phyloP scores from a whole-genome alignment of 1,284 basidiomycete genomes.

The Cutaneotrichosporon cavernicola region DNA sequence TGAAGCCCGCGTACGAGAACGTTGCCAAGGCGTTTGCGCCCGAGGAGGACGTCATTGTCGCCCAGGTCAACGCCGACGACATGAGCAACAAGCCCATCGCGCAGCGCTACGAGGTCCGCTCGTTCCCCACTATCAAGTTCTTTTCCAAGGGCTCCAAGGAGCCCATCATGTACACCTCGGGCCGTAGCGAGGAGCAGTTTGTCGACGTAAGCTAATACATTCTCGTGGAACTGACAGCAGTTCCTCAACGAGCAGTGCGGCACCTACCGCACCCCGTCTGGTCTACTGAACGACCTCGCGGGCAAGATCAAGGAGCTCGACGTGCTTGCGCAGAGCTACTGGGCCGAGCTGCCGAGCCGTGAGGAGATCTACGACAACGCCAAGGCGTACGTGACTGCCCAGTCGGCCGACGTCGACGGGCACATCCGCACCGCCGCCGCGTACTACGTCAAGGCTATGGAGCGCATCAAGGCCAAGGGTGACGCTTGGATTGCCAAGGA shows the following conservation, averaged over 20 bases:
- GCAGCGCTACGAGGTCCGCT: conserved; percentile 67
- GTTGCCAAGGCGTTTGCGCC: conserved; percentile 75
- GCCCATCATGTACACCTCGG: conserved; percentile 61
- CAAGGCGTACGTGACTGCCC: conserved; percentile 42
- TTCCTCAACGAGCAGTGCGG: conserved; percentile 81
- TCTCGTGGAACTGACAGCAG: conserved; percentile 20
- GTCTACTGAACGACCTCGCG: conserved; percentile 76
- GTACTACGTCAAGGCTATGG: conserved; percentile 89
- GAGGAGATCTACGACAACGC: conserved; percentile 63
- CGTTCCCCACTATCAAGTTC: conserved; percentile 91
- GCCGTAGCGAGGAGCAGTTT: conserved; percentile 54
- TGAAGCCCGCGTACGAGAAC: conserved; percentile 85
- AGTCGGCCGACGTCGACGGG: conserved; percentile 30
- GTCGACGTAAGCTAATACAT: conserved; percentile 35
- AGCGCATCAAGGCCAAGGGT: conserved; percentile 72
- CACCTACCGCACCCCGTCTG: conserved; percentile 76
- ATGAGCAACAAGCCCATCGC: conserved; percentile 73
- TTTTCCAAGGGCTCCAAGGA: conserved; percentile 67
- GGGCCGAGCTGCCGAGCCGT: conserved; percentile 59
- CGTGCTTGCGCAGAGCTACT: conserved; percentile 72
- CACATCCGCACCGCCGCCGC: conserved; percentile 58
- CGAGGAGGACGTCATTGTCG: conserved; percentile 78
- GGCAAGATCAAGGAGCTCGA: conserved; percentile 76
- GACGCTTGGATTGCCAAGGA: conserved; percentile 85
- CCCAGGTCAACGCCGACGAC: conserved; percentile 87